Evolutionary conservation across 352 stramenopile genomes (phyloP).

Genomic region (Pythium sp.): DNA sequence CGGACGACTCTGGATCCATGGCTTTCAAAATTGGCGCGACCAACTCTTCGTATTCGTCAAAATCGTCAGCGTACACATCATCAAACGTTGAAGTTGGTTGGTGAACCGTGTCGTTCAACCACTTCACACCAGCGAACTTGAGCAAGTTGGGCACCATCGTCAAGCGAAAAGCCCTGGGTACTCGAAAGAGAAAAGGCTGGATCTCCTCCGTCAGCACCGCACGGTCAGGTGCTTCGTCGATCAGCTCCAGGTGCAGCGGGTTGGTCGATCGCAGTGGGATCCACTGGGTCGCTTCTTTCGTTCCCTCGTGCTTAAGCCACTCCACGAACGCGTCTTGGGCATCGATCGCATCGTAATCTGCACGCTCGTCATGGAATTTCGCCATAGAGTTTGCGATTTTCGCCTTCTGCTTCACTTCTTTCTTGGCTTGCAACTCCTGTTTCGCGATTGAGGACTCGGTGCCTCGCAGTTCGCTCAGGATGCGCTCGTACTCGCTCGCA

Average conservation of each 20-base stretch:
- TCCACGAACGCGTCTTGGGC: conserved; percentile 34
- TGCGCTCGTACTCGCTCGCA: conserved; percentile 65
- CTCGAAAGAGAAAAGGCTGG: conserved; percentile 69
- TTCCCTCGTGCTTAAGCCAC: conserved; percentile 49
- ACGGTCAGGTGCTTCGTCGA: conserved; percentile 63
- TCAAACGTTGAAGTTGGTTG: neutral
- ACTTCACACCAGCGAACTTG: conserved; percentile 41
- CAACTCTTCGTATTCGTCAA: conserved; percentile 32
- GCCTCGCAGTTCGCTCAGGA: conserved; percentile 62
- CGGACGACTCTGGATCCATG: conserved; percentile 25
- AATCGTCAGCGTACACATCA: conserved; percentile 37
- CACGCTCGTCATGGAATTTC: conserved; percentile 56
- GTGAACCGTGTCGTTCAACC: conserved; percentile 5
- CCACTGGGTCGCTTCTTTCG: conserved; percentile 48
- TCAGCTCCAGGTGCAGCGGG: conserved; percentile 40
- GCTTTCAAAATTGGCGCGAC: conserved; percentile 41
- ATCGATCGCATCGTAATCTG: conserved; percentile 31
- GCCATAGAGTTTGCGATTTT: conserved; percentile 21
- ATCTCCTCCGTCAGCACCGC: conserved; percentile 71
- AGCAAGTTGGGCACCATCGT: conserved; percentile 40
- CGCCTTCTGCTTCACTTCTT: conserved; percentile 28
- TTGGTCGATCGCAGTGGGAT: conserved; percentile 42
- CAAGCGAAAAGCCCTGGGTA: conserved; percentile 34
- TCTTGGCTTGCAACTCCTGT: conserved; percentile 28
- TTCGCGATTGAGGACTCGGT: conserved; percentile 33